phyloP scores from a whole-genome alignment of 176 grass and related monocot species.

The Urochloa ruziziensis region DNA sequence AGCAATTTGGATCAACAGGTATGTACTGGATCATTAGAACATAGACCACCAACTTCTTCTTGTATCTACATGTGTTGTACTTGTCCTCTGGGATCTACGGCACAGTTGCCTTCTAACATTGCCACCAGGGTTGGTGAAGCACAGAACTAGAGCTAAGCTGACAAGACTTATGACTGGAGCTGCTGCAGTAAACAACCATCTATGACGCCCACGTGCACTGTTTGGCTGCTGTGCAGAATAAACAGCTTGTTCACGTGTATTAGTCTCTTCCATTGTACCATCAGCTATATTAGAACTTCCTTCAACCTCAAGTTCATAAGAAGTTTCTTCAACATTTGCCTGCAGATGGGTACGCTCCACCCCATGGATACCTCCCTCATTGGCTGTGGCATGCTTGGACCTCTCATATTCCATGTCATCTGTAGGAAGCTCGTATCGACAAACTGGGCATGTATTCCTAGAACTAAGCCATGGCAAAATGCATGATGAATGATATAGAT shows the following conservation, averaged over 20 bases:
- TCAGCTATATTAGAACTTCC: conserved; percentile 10
- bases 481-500: conserved; percentile 78
- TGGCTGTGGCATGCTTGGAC: conserved; percentile 41
- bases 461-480: conserved; percentile 79
- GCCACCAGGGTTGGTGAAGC: conserved; percentile 58
- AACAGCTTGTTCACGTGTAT: conserved; percentile 15
- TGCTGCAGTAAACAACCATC: conserved; percentile 67
- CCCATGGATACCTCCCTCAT: conserved; percentile 22
- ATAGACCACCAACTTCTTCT: conserved; percentile 89
- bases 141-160: conserved; percentile 74
- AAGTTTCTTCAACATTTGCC: conserved; percentile 38
- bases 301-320: conserved; percentile 44
- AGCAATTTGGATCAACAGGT: not conserved
- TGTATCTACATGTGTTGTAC: conserved; percentile 32
- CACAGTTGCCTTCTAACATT: conserved; percentile 38
- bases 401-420: conserved; percentile 72
- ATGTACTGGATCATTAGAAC: conserved; percentile 44
- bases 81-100: conserved; percentile 29
- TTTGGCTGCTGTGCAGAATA: conserved; percentile 37
- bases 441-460: conserved; percentile 92
- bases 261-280: conserved; percentile 22
- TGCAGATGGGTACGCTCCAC: not conserved
- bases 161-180: conserved; percentile 72
- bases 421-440: conserved; percentile 76
- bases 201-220: conserved; percentile 1